phyloP scores from a whole-genome alignment of 1,284 basidiomycete species.

The Tausonia pullulans region DNA sequence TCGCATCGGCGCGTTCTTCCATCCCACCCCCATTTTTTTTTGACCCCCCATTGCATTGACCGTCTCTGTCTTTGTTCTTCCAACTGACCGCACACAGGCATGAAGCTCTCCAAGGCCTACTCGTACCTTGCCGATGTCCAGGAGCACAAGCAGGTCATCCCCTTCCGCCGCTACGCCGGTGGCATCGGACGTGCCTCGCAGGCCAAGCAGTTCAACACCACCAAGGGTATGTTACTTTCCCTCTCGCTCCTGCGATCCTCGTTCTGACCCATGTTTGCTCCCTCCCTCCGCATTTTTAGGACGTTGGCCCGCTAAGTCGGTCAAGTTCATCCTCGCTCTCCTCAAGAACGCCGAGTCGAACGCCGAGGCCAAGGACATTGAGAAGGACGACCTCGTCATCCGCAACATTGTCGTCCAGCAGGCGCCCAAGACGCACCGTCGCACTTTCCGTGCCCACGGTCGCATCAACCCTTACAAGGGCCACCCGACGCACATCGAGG shows the following conservation, averaged over 20 bases:
- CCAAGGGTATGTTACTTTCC: conserved; percentile 58
- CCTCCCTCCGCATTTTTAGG: conserved; percentile 42
- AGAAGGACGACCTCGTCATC: conserved; percentile 83
- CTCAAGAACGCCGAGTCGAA: conserved; percentile 99
- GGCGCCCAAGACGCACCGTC: conserved; percentile 98
- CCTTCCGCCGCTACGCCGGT: conserved; percentile 93
- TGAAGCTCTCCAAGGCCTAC: conserved; percentile 94
- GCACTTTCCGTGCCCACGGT: conserved; percentile 98
- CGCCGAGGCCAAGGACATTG: conserved; percentile 94
- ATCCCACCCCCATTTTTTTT: neutral
- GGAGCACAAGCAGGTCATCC: conserved; percentile 95
- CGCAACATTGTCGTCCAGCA: conserved; percentile 98
- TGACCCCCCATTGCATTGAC: neutral
- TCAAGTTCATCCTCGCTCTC: conserved; percentile 87
- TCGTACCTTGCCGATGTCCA: conserved; percentile 86
- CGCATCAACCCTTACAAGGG: conserved; percentile 86
- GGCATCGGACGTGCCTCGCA: conserved; percentile 95
- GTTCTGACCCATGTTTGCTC: conserved; percentile 8
- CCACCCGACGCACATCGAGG: conserved; percentile 88
- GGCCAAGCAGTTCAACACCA: conserved; percentile 94
- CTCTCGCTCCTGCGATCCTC: neutral
- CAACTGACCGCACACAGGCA: conserved; percentile 43
- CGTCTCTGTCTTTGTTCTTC: conserved; percentile 21
- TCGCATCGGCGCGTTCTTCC: neutral
- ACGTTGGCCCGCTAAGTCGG: conserved; percentile 99